Conservation (phyloP, 1,139 yeast genomes). For the Suhomyces terraborum region DNA sequence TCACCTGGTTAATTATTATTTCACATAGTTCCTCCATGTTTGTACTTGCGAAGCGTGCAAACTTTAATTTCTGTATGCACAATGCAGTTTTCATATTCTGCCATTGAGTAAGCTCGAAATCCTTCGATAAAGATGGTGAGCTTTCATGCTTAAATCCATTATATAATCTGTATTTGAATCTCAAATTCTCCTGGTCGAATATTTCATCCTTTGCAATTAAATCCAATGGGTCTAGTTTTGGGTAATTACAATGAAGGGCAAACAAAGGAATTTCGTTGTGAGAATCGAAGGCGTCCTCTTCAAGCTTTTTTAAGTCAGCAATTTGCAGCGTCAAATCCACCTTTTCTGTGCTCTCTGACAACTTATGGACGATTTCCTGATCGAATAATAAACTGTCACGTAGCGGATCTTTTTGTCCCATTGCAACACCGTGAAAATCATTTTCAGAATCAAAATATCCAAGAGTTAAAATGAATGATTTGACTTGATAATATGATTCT, state of each 20-base stretch:
- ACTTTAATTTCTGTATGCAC: conserved; percentile 30
- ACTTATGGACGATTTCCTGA: conserved; percentile 14
- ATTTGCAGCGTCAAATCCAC: conserved; percentile 24
- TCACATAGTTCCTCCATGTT: conserved; percentile 30
- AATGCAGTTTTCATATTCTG: conserved; percentile 29
- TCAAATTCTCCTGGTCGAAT: conserved; percentile 29
- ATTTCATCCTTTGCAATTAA: conserved; percentile 29
- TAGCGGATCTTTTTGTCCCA: conserved; percentile 43
- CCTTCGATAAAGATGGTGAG: conserved; percentile 14
- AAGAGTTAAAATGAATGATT: conserved; percentile 33
- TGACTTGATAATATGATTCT: conserved; percentile 55
- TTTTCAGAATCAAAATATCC: conserved; percentile 32
- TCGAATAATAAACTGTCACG: conserved; percentile 28
- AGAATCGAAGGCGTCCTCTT: conserved; percentile 21
- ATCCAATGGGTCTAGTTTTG: conserved; percentile 39
- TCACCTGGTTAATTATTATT: conserved; percentile 33
- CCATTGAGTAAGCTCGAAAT: conserved; percentile 44
- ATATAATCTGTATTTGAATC: conserved; percentile 34
- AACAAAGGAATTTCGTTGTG: conserved; percentile 26
- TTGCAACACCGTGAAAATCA: conserved; percentile 40
- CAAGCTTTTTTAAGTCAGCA: conserved; percentile 22
- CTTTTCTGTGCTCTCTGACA: conserved; percentile 9
- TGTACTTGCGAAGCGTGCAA: conserved; percentile 29
- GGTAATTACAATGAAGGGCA: conserved; percentile 42
- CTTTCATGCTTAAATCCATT: conserved; percentile 15